Evolutionary conservation across 2,329 filamentous ascomycete species (phyloP).

Genomic region (Pyrenophora teres): DNA sequence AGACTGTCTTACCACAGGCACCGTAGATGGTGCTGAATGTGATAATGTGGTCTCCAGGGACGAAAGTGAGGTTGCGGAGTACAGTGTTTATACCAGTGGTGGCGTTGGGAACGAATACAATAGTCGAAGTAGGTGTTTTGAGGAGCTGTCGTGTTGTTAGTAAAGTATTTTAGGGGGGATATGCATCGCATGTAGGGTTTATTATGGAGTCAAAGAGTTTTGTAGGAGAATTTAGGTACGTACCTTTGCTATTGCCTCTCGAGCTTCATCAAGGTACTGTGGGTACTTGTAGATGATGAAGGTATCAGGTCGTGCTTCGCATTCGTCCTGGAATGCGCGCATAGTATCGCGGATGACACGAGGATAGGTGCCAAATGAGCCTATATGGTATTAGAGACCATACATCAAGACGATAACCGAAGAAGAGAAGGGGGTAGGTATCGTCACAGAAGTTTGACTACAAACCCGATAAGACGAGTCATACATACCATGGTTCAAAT

Average conservation of each 20-base stretch:
- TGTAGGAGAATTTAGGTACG: neutral
- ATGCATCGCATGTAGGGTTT: too few species aligned
- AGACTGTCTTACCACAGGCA: conserved; percentile 73
- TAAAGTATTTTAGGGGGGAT: neutral
- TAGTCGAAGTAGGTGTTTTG: conserved; percentile 65
- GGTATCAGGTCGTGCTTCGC: conserved; percentile 71
- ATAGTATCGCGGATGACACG: conserved; percentile 62
- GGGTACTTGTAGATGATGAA: conserved; percentile 76
- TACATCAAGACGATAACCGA: too few species aligned
- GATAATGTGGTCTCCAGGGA: conserved; percentile 73
- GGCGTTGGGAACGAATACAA: conserved; percentile 82
- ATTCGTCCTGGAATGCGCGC: conserved; percentile 66
- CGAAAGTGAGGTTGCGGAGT: conserved; percentile 73
- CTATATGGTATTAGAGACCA: conserved; percentile 37
- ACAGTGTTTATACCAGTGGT: conserved; percentile 79
- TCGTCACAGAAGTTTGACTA: neutral
- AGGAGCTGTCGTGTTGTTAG: conserved; percentile 55
- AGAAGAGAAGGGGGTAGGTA: neutral
- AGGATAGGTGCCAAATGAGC: conserved; percentile 82
- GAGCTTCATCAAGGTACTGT: conserved; percentile 65
- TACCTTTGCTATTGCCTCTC: conserved; percentile 59
- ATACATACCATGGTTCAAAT: conserved; percentile 75
- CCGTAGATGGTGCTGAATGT: conserved; percentile 81
- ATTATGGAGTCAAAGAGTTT: too few species aligned
- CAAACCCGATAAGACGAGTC: neutral